phyloP scores from a whole-genome alignment of 306 rosid genomes.

The Alnus rubra region DNA sequence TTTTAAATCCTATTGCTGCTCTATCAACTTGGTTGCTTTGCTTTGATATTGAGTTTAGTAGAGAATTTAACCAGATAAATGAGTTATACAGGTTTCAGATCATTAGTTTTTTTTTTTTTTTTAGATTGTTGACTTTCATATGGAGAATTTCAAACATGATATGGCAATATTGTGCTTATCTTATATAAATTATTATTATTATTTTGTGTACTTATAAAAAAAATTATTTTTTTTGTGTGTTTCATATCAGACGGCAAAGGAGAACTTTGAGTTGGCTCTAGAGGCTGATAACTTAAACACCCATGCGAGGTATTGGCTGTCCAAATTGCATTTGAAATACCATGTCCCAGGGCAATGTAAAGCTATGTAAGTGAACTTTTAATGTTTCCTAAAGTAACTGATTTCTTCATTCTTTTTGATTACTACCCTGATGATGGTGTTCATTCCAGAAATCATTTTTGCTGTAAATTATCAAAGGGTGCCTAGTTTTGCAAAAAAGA shows the following conservation, averaged over 20 bases:
- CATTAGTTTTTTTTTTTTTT: neutral
- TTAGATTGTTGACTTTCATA: neutral
- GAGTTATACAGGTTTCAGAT: neutral
- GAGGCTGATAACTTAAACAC: constrained; percentile 80
- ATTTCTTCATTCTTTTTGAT: neutral
- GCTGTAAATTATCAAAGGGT: neutral
- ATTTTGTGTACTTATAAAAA: constrained; percentile 4
- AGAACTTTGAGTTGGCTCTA: constrained; percentile 88
- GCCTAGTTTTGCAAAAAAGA: neutral
- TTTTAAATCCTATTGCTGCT: neutral
- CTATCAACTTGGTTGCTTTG: neutral
- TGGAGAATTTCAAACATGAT: neutral
- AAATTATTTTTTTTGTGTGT: neutral
- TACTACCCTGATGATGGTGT: constrained; percentile 12
- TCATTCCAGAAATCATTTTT: constrained; percentile 4
- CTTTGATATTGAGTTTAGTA: neutral
- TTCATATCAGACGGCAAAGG: constrained; percentile 71
- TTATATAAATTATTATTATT: too few relatives aligned
- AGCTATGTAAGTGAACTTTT: constrained; percentile 58
- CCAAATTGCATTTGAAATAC: constrained; percentile 85
- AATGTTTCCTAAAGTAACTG: neutral
- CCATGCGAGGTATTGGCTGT: constrained; percentile 88
- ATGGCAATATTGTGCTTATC: neutral
- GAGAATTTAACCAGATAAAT: neutral
- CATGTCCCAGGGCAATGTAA: constrained; percentile 81